A percentile compares a stretch with the other conserved stretches of the same genome.
phyloP scores from a whole-genome alignment of 164 flowering plant genomes.

The Vitis amurensis region DNA sequence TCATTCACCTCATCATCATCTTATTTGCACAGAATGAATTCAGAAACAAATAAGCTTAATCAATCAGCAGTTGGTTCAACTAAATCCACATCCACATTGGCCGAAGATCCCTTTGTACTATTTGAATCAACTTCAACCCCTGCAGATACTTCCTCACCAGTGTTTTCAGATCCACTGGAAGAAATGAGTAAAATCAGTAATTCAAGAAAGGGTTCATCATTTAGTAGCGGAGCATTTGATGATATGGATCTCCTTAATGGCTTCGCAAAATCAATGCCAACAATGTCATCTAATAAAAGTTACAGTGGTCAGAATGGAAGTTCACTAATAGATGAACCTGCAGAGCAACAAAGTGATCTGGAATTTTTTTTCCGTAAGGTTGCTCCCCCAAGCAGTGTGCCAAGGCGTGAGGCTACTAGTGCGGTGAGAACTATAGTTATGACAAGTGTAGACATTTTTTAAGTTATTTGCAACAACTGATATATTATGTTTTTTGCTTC shows the following conservation, averaged over 20 bases:
- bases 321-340: constrained; percentile 9
- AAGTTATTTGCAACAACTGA: background rate
- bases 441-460: background rate
- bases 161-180: constrained; percentile 30
- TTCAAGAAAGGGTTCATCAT: constrained; percentile 39
- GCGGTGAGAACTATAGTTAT: constrained; percentile 20
- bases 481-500: no score
- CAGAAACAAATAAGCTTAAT: constrained; percentile 8
- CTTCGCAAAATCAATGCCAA: constrained; percentile 34
- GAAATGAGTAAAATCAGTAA: constrained; percentile 35
- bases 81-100: constrained; percentile 14
- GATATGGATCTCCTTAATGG: constrained; percentile 52
- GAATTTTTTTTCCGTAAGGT: constrained; percentile 29
- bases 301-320: background rate
- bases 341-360: constrained; percentile 24
- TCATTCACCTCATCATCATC: background rate
- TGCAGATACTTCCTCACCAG: constrained; percentile 17
- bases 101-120: constrained; percentile 45
- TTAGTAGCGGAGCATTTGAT: constrained; percentile 40
- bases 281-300: no score
- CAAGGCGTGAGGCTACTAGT: constrained; percentile 28
- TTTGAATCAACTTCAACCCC: constrained; percentile 35
- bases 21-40: constrained; percentile 21
- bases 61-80: constrained; percentile 14
- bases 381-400: constrained; percentile 32